Evolutionary conservation across 345 rosid species (phyloP), one percentile per base, ranked within the genome.

Genomic region (Cochlearia excelsa): DNA sequence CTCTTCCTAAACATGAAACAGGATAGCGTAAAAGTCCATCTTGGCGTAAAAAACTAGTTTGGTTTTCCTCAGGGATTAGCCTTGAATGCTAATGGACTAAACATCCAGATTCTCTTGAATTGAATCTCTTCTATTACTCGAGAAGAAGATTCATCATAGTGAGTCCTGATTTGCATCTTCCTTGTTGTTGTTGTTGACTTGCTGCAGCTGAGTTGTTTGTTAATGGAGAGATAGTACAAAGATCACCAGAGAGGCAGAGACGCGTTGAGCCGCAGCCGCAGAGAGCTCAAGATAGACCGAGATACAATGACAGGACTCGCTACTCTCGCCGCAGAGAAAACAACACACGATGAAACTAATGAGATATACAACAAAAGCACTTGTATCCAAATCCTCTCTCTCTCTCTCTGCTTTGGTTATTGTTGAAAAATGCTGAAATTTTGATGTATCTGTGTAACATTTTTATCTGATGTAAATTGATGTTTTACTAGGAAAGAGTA

Each of bases 201-300:
- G 80, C 83, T 84, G 80, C 83, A 94, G 99, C 95, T 63, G 96
- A 94, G 67, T 54, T 94, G 71, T 80, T 82, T 78, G 97, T 94
- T 52, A 87, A 94, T 57, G 97, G 97, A 4, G 97, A 94, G 82
- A 82, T 90, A 61, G 95, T 94, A 39, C 93, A 87, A 69, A 78
- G 97, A 65, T 53, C 96, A 41, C 97, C 99, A 3, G 99, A 93
- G 72, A 87, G 97, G 65, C 95, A 93, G 74, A 85, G 81, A 65
- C 77, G 96, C 71, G 96, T 90, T 68, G 92, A 84, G 51, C 95
- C 97, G 2, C 97, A 81, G 78, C 96, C 96, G 3, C 97, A 87
- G 79, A 81, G 97, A 80, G 88, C 90, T 7, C 82, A 87, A 44
- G 96, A 90, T 68, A 78, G 97, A 74, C 96, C 99, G n/a, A 85